phyloP scores from a whole-genome alignment of 495 filamentous ascomycete genomes.

The Stereocaulon alpinum region DNA sequence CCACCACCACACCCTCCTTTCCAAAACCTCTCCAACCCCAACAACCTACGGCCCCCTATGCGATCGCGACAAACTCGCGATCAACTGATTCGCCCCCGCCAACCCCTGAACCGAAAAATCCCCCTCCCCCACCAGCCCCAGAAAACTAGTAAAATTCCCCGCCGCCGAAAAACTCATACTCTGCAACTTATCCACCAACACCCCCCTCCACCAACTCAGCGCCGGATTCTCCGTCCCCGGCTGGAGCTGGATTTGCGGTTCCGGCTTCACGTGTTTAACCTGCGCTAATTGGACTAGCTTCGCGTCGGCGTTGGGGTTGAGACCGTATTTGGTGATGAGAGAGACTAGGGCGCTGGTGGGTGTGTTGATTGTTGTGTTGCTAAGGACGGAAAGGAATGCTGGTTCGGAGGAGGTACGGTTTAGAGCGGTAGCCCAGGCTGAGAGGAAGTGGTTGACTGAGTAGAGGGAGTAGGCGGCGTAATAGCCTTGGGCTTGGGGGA shows the following conservation, averaged over 20 bases:
- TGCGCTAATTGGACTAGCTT: conserved; percentile 9
- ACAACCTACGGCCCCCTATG: not conserved
- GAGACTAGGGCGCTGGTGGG: conserved; percentile 30
- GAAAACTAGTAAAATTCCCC: conserved; percentile 1
- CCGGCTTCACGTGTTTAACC: not conserved
- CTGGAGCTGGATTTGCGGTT: not conserved
- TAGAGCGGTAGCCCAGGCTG: conserved; percentile 14
- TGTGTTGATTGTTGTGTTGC: not conserved
- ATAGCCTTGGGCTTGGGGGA: not conserved
- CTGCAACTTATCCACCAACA: not conserved
- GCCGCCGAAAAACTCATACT: not conserved
- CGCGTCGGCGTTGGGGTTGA: conserved; percentile 37
- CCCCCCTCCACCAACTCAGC: not conserved
- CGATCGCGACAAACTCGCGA: not conserved
- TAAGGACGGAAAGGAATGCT: conserved; percentile 6
- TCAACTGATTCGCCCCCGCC: conserved; percentile 3
- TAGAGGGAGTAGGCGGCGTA: conserved; percentile 15
- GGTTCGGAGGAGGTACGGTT: not conserved
- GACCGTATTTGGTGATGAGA: conserved; percentile 33
- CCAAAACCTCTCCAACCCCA: not conserved
- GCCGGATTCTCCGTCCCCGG: not conserved
- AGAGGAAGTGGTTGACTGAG: conserved; percentile 12
- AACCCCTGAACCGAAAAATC: conserved; percentile 4
- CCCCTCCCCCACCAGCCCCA: conserved; percentile 4
- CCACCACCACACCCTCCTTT: not conserved